These are phyloP conservation scores for Lycium ferocissimum DNA, from an alignment of 257 asterid species.

Conservation along the genomic window DNA sequence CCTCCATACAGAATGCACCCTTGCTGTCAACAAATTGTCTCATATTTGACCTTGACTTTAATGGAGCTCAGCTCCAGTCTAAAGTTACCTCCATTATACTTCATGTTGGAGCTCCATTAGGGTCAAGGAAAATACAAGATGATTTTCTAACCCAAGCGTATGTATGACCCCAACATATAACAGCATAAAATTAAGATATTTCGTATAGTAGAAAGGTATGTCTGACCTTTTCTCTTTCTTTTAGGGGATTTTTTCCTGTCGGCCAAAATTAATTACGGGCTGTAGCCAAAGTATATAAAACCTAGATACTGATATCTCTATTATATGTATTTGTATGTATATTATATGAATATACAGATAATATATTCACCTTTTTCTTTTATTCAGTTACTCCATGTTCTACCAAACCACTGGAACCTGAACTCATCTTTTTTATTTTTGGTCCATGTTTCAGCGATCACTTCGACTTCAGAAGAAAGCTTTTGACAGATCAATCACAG, in stretches of 20 bases:
- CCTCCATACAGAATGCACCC: no score
- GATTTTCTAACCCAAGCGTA: not conserved
- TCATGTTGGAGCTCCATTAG: slow-evolving; percentile 6
- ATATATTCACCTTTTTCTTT: not conserved
- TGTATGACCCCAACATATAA: not conserved
- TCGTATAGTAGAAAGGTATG: not conserved
- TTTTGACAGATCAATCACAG: slow-evolving; percentile 69
- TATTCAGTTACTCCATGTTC: not conserved
- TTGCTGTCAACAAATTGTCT: not conserved
- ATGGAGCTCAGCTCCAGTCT: not conserved
- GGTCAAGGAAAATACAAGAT: not conserved
- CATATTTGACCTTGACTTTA: not conserved
- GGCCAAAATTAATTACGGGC: no score
- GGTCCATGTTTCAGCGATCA: slow-evolving; percentile 60
- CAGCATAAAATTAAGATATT: not conserved
- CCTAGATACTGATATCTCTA: no score
- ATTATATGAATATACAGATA: no score
- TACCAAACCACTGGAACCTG: not conserved
- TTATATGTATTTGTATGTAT: no score
- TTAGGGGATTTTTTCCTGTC: not conserved
- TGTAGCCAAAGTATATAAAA: no score
- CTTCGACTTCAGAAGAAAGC: slow-evolving; percentile 73
- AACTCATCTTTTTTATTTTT: not conserved
- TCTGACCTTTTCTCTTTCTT: not conserved
- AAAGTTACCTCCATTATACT: not conserved